Conservation (phyloP, 2,329 filamentous ascomycete genomes). For the Penicillium sp. region DNA sequence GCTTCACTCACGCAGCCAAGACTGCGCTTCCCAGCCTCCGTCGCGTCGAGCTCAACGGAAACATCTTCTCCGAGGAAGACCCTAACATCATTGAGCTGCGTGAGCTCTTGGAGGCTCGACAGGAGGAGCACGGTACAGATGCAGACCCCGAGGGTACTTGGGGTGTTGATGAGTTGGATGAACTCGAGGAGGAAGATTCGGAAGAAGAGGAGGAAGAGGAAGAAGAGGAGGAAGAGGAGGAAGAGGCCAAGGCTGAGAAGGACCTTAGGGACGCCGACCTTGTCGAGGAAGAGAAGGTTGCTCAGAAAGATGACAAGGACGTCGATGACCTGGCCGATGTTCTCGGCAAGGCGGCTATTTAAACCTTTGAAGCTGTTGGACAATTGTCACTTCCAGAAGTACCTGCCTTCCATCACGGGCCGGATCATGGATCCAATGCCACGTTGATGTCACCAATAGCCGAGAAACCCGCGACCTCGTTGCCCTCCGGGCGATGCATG, state of each 20-base stretch:
- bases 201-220: conserved; percentile 63
- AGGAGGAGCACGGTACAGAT: conserved; percentile 56
- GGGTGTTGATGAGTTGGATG: conserved; percentile 77
- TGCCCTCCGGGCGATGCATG: conserved; percentile 1
- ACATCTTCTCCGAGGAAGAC: conserved; percentile 86
- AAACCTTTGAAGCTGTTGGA: conserved; percentile 10
- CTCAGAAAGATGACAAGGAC: conserved; percentile 66
- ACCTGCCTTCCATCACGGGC: not conserved
- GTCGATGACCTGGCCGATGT: conserved; percentile 72
- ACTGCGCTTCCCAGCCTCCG: conserved; percentile 64
- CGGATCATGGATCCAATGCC: conserved; percentile 2
- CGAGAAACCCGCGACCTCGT: not conserved
- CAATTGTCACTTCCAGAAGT: conserved; percentile 1
- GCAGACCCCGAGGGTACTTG: conserved; percentile 68
- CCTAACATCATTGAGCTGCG: conserved; percentile 59
- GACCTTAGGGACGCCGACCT: conserved; percentile 58
- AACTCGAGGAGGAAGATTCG: conserved; percentile 66
- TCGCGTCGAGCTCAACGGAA: conserved; percentile 89
- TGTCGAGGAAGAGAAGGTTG: conserved; percentile 52
- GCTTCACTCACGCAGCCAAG: conserved; percentile 60
- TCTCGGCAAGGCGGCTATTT: conserved; percentile 58
- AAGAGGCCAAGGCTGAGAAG: conserved; percentile 50
- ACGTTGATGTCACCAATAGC: not conserved
- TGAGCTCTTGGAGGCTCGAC: conserved; percentile 64
- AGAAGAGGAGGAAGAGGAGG: conserved; percentile 58